These are phyloP conservation scores for Yamadazyma aaseri DNA, from an alignment of 1,139 yeast genomes.

Conservation along the genomic window DNA sequence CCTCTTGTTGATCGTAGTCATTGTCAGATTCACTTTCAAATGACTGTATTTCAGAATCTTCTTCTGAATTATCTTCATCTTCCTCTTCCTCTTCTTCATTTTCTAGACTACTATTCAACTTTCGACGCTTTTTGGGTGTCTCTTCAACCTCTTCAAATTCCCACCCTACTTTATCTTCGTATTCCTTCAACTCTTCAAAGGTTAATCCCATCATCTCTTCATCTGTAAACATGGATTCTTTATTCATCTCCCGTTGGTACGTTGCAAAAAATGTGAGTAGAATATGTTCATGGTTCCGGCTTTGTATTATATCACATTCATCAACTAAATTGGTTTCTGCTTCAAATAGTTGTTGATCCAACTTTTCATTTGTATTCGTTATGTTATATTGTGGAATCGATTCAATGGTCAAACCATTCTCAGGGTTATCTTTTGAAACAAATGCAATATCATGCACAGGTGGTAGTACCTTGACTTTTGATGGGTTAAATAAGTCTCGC, in stretches of 20 bases:
- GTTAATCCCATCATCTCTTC: constrained; percentile 12
- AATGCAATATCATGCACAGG: neutral
- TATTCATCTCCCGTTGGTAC: constrained; percentile 11
- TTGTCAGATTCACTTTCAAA: no score
- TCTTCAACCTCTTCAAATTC: neutral
- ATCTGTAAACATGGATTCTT: constrained; percentile 11
- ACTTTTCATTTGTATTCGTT: constrained; percentile 7
- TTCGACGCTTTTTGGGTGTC: neutral
- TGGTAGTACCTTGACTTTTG: neutral
- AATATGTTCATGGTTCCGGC: constrained; percentile 23
- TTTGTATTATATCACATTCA: constrained; percentile 17
- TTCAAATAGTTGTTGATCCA: constrained; percentile 9
- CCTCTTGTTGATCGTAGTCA: no score
- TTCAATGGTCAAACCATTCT: constrained; percentile 6
- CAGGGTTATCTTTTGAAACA: neutral
- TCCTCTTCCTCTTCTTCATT: neutral
- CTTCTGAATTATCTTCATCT: neutral
- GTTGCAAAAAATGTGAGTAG: constrained; percentile 17
- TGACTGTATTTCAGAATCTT: neutral
- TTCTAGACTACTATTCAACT: neutral
- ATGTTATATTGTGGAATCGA: constrained; percentile 8
- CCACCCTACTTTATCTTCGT: neutral
- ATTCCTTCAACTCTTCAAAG: constrained; percentile 1
- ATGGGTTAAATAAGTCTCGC: constrained; percentile 4
- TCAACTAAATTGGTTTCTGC: constrained; percentile 17